A percentile compares a stretch with the other conserved stretches of the same genome.
Evolutionary conservation across 306 rosid species (phyloP).

Genomic region (Corylus avellana): DNA sequence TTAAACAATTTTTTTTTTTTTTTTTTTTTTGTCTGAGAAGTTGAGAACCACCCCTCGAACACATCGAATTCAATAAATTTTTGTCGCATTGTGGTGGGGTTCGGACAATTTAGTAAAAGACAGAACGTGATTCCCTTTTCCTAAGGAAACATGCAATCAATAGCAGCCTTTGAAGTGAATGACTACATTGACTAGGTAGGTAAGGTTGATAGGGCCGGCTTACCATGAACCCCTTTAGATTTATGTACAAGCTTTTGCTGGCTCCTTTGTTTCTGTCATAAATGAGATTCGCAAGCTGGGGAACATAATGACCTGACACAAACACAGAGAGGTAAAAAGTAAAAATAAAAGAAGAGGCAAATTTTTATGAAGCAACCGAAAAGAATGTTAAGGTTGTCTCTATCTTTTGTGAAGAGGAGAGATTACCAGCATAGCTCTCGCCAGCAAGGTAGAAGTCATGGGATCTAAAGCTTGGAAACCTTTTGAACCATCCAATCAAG

Average conservation of each 20-base stretch:
- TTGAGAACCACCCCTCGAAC: no score
- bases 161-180: no score
- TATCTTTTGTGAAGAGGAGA: neutral
- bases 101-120: no score
- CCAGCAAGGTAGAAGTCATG: slow-evolving; percentile 61
- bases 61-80: no score
- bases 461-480: slow-evolving; percentile 54
- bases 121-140: no score
- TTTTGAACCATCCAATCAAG: slow-evolving; percentile 60
- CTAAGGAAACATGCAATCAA: no score
- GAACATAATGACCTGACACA: slow-evolving; percentile 62
- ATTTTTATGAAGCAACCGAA: neutral
- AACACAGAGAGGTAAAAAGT: neutral
- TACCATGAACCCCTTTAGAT: slow-evolving; percentile 71
- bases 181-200: no score
- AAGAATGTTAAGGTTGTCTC: neutral
- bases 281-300: slow-evolving; percentile 67
- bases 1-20: no score
- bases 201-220: neutral
- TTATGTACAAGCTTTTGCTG: slow-evolving; percentile 33
- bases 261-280: slow-evolving; percentile 41
- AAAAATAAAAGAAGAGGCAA: neutral
- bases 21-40: no score
- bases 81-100: no score
- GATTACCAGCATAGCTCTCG: slow-evolving; percentile 69